phyloP scores from a whole-genome alignment of 1,284 basidiomycete genomes.

The Earliella scabrosa region DNA sequence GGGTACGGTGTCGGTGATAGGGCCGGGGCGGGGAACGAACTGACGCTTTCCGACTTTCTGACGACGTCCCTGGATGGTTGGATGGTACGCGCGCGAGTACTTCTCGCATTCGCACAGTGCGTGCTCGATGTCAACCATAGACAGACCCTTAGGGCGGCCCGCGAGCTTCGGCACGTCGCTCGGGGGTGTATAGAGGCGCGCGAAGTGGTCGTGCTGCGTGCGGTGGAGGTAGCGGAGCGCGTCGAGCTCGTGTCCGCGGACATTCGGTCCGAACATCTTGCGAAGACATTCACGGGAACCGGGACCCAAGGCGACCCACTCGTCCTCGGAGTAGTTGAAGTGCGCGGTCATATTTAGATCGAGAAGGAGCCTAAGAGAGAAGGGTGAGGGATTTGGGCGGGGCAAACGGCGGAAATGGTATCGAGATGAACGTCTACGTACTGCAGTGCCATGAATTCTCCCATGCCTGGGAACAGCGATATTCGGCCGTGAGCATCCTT shows the following conservation, averaged over 20 bases:
- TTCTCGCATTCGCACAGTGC: conserved; percentile 49
- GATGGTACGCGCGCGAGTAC: conserved; percentile 41
- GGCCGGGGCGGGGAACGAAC: conserved; percentile 27
- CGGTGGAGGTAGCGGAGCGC: conserved; percentile 43
- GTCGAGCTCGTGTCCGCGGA: conserved; percentile 37
- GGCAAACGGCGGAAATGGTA: not conserved
- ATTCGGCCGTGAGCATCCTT: conserved; percentile 43
- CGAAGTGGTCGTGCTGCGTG: conserved; percentile 42
- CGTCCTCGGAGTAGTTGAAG: conserved; percentile 43
- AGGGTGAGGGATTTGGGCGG: not conserved
- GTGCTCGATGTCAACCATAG: conserved; percentile 50
- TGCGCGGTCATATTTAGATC: conserved; percentile 48
- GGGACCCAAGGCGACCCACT: conserved; percentile 46
- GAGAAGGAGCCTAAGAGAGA: conserved; percentile 39
- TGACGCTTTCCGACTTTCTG: conserved; percentile 24
- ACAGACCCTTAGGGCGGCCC: conserved; percentile 28
- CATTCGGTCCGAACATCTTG: conserved; percentile 44
- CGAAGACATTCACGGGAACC: conserved; percentile 43
- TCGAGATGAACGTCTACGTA: conserved; percentile 26
- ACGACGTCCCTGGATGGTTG: conserved; percentile 35
- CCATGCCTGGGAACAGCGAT: conserved; percentile 42
- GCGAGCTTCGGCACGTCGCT: conserved; percentile 34
- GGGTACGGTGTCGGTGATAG: conserved; percentile 37
- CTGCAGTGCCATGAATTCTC: conserved; percentile 46
- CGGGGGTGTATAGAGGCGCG: conserved; percentile 36